Base-by-base conservation (phyloP, 345 rosid species). In the Populus alba region DNA sequence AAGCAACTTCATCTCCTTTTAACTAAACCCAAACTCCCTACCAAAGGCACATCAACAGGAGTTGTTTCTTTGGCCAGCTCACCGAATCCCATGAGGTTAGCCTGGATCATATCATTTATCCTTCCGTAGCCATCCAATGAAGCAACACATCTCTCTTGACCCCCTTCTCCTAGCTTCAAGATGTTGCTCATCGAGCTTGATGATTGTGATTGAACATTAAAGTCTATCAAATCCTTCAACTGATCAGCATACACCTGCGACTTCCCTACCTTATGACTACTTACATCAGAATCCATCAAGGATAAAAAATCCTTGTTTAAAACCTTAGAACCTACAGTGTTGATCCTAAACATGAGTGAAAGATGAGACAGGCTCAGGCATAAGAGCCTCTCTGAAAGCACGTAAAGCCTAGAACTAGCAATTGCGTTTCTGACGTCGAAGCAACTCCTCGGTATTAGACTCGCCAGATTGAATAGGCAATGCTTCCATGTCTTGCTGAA, bases 401-500 rank as follows among this genome's bases (percentile, higher is more conserved):
- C 39, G 63, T 76, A 86, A 35, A 76, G 79, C 0, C 65, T 39
- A 51, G 86, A 84, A 71, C 63, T 90, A 91, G 87, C 86, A 81
- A 85, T 71, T 87, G 27, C 86, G 92, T 80, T 87, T 88, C 83
- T 91, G 86, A 82, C 78, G 90, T 70, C 89, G 88, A 78, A 92
- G 95, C 79, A 87, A 82, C 70, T 78, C 71, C 47, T 89, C 92
- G 2, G 87, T 75, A 81, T 82, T 87, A 77, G 88, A 75, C 87
- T 90, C 90, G 78, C 95, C 89, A 71, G 73, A 82, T 70, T 82
- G 91, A 74, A 90, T 87, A 77, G 90, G 92, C 73, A 90, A 80
- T 68, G 90, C 89, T 83, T 91, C 97, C 91, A 90, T 79, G 90
- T 91, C 95, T 16, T 9, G 90, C 79, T 80, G 90, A 75, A 76